Evolutionary conservation across 73 alveolate genomes (phyloP), one percentile per base, ranked within the genome.

Genomic region (Stentor roeselii): DNA sequence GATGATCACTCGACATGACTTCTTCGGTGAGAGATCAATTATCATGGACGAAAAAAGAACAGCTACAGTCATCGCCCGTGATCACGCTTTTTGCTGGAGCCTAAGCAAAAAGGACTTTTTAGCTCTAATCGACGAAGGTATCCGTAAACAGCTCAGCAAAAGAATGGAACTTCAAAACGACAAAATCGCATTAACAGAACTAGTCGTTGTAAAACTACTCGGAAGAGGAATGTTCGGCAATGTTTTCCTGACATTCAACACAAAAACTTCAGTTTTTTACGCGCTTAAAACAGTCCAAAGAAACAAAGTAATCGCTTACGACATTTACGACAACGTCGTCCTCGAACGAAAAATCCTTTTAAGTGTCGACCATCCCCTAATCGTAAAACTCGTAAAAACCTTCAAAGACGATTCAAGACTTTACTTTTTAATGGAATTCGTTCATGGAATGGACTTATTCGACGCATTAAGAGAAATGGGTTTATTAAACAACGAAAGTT

Each of bases 151-250:
- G 42, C 76, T 88, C 30, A 42, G 59, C 36, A 86, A 85, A 3
- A 87, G 86, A 78, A 85, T 59, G 61, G 88, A 88, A 78, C 78
- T 88, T 59, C 83, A 88, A 86, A 87, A 87, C 75, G 89, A 87
- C 75, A 83, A 84, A 3, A 50, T 83, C 40, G 87, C 83, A 82
- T 75, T 87, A 37, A 75, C 60, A 36, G 90, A 87, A 75, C 84
- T 87, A 85, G 85, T 75, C 59, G 75, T 76, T 59, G 59, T 87
- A 14, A 87, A 87, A 75, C 83, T 75, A 42, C 84, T 87, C 50
- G 92, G 92, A 31, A 83, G 86, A 84, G 93, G 93, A 3, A 87
- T 82, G 87, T 87, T 87, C 38, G 93, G 93, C 39, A 75, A 76
- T 2, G 84, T 76, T 21, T 76, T 76, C 39, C 59, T 76, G 36